These are phyloP conservation scores for Orbilia blumenaviensis DNA, from an alignment of 2,329 filamentous ascomycete genomes.

Conservation along the genomic window DNA sequence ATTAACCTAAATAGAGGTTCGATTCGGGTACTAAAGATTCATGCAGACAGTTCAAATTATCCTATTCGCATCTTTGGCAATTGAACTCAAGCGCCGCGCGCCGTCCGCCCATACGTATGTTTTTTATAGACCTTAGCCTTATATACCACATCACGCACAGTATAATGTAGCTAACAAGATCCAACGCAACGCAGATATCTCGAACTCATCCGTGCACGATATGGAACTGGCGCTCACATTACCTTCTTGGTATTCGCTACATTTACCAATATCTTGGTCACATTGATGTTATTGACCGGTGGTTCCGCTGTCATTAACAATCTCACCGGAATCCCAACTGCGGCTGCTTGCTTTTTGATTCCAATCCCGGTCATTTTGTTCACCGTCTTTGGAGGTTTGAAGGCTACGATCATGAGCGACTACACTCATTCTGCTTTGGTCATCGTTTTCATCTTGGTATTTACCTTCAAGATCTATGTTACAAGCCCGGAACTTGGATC, in stretches of 20 bases:
- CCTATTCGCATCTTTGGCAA: slow-evolving; percentile 87
- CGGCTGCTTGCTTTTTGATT: slow-evolving; percentile 83
- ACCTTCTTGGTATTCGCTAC: slow-evolving; percentile 85
- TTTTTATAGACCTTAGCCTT: not conserved
- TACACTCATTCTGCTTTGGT: slow-evolving; percentile 88
- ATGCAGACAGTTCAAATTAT: slow-evolving; percentile 72
- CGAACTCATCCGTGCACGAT: slow-evolving; percentile 82
- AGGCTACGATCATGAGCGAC: slow-evolving; percentile 82
- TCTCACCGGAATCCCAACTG: slow-evolving; percentile 77
- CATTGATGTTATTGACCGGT: slow-evolving; percentile 86
- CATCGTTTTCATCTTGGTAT: slow-evolving; percentile 84
- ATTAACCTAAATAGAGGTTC: not conserved
- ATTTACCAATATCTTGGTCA: slow-evolving; percentile 86
- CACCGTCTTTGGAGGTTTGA: slow-evolving; percentile 64
- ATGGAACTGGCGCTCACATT: slow-evolving; percentile 75
- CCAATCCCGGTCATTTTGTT: slow-evolving; percentile 83
- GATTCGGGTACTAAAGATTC: not conserved
- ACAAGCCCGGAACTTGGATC: slow-evolving; percentile 77
- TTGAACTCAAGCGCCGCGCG: slow-evolving; percentile 84
- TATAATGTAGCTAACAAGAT: slow-evolving; percentile 5
- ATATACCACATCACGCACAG: no score
- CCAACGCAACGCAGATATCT: slow-evolving; percentile 30
- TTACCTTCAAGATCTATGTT: slow-evolving; percentile 82
- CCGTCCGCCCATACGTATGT: slow-evolving; percentile 78
- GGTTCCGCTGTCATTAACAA: slow-evolving; percentile 77